phyloP scores from a whole-genome alignment of 495 filamentous ascomycete species.

The Oleoguttula mirabilis region DNA sequence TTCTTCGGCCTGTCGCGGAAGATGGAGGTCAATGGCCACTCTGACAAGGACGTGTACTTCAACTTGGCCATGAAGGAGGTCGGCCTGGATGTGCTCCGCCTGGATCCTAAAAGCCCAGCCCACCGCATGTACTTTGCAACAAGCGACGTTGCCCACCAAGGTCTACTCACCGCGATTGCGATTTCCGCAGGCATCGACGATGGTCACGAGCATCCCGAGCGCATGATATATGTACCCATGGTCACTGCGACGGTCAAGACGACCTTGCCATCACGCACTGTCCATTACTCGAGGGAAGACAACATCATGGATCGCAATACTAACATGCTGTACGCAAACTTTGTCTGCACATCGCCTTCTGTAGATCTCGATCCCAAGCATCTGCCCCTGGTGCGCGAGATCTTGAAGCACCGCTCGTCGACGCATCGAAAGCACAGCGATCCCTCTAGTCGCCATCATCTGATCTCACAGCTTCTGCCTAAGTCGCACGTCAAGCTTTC shows the following conservation, averaged over 20 bases:
- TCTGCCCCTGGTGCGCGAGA: conserved; percentile 69
- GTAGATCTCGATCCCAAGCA: conserved; percentile 91
- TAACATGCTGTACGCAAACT: conserved; percentile 91
- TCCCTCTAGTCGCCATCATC: conserved; percentile 35
- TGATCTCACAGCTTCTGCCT: conserved; percentile 83
- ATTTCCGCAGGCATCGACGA: conserved; percentile 86
- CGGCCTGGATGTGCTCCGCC: conserved; percentile 79
- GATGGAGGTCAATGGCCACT: conserved; percentile 50
- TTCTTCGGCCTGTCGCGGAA: conserved; percentile 77
- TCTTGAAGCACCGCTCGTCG: conserved; percentile 39
- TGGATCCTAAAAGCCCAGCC: conserved; percentile 86
- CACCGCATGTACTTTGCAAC: conserved; percentile 99
- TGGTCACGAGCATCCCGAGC: conserved; percentile 68
- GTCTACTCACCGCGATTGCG: conserved; percentile 80
- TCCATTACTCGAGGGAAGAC: conserved; percentile 56
- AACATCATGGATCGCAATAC: conserved; percentile 80
- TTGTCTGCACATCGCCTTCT: conserved; percentile 91
- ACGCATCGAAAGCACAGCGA: conserved; percentile 20
- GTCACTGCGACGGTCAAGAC: conserved; percentile 91
- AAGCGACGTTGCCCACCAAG: conserved; percentile 88
- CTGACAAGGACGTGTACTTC: conserved; percentile 58
- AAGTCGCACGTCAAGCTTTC: conserved; percentile 93
- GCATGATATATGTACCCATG: conserved; percentile 92
- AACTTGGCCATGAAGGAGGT: conserved; percentile 93
- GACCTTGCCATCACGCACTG: conserved; percentile 86